These are phyloP conservation scores for Metschnikowia lachancei DNA, from an alignment of 805 yeast genomes.

Conservation along the genomic window DNA sequence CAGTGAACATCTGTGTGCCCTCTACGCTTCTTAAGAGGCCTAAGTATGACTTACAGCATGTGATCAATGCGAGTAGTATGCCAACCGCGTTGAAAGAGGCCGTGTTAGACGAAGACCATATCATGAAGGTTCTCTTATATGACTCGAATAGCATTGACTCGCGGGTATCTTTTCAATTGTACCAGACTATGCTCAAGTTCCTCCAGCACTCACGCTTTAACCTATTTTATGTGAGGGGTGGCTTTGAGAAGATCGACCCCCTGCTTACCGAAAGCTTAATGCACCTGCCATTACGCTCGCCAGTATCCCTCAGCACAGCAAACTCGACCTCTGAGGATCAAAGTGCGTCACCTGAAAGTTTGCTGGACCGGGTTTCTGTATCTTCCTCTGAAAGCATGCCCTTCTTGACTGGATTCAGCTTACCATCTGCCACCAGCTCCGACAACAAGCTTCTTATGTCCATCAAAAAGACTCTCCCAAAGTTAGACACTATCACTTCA, in stretches of 20 bases:
- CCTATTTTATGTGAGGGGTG: conserved; percentile 28
- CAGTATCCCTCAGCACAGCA: conserved; percentile 13
- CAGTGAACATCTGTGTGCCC: conserved; percentile 44
- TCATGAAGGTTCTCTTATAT: conserved; percentile 30
- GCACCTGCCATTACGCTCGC: conserved; percentile 14
- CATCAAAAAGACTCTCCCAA: conserved; percentile 34
- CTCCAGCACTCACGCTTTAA: conserved; percentile 21
- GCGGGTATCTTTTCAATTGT: conserved; percentile 27
- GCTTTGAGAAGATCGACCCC: conserved; percentile 21
- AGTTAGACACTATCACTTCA: conserved; percentile 21
- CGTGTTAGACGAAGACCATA: conserved; percentile 18
- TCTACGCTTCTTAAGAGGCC: conserved; percentile 43
- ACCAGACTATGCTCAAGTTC: conserved; percentile 36
- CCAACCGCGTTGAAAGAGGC: conserved; percentile 21
- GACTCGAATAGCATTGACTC: conserved; percentile 28
- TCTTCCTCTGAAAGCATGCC: conserved; percentile 12
- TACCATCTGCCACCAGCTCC: conserved; percentile 41
- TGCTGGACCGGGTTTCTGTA: neutral
- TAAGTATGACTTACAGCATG: conserved; percentile 31
- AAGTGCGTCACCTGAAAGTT: neutral
- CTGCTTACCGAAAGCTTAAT: conserved; percentile 10
- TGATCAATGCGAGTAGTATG: conserved; percentile 32
- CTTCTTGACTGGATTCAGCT: conserved; percentile 39
- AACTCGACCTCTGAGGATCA: conserved; percentile 7
- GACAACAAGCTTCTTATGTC: conserved; percentile 35